Percentiles rank a stretch among this genome's conserved stretches.
Evolutionary conservation across 345 rosid genomes (phyloP).

Genomic region (Firmiana major): DNA sequence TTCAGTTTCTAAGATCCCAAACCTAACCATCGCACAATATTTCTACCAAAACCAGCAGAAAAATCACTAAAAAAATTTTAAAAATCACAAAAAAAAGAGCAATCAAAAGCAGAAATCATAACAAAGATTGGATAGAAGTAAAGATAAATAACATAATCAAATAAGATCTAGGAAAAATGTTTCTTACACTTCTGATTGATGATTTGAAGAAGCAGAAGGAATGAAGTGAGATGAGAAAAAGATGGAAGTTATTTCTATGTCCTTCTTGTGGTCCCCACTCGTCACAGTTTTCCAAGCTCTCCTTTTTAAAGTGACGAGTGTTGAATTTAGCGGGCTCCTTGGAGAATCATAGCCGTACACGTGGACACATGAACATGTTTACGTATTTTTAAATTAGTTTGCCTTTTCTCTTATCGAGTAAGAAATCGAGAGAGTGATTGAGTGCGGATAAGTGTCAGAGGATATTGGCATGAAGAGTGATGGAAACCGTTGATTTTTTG

Average conservation of each 20-base stretch:
- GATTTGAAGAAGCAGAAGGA: background rate
- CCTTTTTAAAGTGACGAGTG: background rate
- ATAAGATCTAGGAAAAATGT: background rate
- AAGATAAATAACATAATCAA: background rate
- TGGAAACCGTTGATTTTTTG: background rate
- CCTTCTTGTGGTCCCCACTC: background rate
- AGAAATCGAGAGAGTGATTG: background rate
- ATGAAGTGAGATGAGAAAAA: background rate
- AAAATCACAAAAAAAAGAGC: background rate
- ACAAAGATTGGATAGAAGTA: background rate
- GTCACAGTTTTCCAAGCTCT: background rate
- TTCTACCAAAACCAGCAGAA: background rate
- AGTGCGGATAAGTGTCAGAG: background rate
- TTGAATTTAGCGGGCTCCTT: background rate
- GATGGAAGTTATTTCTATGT: background rate
- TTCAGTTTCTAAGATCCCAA: background rate
- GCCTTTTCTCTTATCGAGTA: background rate
- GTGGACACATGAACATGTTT: background rate
- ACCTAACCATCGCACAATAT: background rate
- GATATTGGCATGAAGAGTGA: no score
- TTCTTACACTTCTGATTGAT: background rate
- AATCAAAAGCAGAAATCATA: background rate
- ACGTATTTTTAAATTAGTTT: background rate
- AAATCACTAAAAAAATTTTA: slow-evolving; percentile 6
- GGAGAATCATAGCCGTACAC: background rate